These are phyloP conservation scores for Saturnispora bothae DNA, from an alignment of 805 yeast species.

Conservation along the genomic window DNA sequence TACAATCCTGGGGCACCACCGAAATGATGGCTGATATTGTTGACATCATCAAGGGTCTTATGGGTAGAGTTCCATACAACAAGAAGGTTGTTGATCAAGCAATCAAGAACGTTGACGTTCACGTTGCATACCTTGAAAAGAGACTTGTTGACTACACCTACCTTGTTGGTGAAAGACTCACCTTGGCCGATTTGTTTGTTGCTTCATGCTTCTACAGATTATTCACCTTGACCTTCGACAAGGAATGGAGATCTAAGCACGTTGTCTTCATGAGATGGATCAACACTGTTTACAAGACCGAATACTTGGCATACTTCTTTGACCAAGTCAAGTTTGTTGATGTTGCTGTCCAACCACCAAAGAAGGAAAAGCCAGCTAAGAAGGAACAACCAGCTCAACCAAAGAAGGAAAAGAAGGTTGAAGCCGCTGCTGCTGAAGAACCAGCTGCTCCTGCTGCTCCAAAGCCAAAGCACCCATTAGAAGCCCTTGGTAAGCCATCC, in stretches of 20 bases:
- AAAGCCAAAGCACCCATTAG: constrained; percentile 88
- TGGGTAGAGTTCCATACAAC: constrained; percentile 67
- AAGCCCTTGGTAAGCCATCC: constrained; percentile 60
- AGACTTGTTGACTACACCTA: constrained; percentile 34
- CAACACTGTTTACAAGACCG: constrained; percentile 34
- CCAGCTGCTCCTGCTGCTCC: constrained; percentile 31
- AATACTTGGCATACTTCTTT: constrained; percentile 37
- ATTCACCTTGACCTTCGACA: constrained; percentile 36
- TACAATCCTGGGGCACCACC: constrained; percentile 68
- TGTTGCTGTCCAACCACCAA: constrained; percentile 55
- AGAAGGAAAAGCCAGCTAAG: constrained; percentile 62
- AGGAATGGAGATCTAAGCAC: constrained; percentile 39
- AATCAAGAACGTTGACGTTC: constrained; percentile 28
- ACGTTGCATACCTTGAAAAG: constrained; percentile 44
- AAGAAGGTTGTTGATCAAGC: constrained; percentile 40
- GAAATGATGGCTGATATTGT: constrained; percentile 46
- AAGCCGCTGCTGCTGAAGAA: constrained; percentile 26
- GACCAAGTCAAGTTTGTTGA: constrained; percentile 48
- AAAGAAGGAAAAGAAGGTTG: constrained; percentile 32
- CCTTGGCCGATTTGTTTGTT: constrained; percentile 35
- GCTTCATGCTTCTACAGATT: constrained; percentile 38
- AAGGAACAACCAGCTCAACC: constrained; percentile 23
- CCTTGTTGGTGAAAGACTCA: constrained; percentile 38
- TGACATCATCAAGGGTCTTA: constrained; percentile 45
- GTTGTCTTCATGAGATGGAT: constrained; percentile 48